These are phyloP conservation scores for Termitomyces sp. DNA, from an alignment of 768 basidiomycete genomes.

Conservation along the genomic window DNA sequence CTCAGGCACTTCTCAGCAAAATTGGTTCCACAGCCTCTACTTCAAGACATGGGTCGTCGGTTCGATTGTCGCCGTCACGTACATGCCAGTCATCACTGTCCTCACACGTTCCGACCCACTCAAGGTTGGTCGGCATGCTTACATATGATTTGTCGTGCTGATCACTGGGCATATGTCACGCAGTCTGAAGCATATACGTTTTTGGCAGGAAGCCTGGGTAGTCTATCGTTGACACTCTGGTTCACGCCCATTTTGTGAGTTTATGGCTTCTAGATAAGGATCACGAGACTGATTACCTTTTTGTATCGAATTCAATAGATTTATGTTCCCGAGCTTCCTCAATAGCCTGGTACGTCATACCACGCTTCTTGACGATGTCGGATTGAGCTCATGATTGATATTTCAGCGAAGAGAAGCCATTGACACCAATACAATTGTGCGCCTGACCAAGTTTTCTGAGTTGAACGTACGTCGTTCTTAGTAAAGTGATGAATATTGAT, in stretches of 20 bases:
- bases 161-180: conserved; percentile 3
- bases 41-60: conserved; percentile 74
- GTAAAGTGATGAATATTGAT: background rate
- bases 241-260: conserved; percentile 68
- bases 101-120: conserved; percentile 57
- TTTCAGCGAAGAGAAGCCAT: conserved; percentile 57
- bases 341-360: conserved; percentile 42
- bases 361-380: background rate
- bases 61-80: conserved; percentile 53
- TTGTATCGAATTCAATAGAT: conserved; percentile 50
- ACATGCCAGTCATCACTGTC: conserved; percentile 69
- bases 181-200: conserved; percentile 72
- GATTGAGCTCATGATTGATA: background rate
- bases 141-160: background rate
- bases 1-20: conserved; percentile 52
- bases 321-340: conserved; percentile 67
- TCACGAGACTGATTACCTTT: conserved; percentile 9
- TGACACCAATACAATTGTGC: conserved; percentile 61
- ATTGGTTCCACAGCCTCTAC: conserved; percentile 76
- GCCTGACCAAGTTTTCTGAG: conserved; percentile 78
- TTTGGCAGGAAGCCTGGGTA: conserved; percentile 65
- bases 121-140: conserved; percentile 36
- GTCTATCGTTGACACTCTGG: conserved; percentile 67
- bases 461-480: conserved; percentile 57
- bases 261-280: background rate